Conservation (phyloP, 805 yeast genomes). For the Millerozyma miso region DNA sequence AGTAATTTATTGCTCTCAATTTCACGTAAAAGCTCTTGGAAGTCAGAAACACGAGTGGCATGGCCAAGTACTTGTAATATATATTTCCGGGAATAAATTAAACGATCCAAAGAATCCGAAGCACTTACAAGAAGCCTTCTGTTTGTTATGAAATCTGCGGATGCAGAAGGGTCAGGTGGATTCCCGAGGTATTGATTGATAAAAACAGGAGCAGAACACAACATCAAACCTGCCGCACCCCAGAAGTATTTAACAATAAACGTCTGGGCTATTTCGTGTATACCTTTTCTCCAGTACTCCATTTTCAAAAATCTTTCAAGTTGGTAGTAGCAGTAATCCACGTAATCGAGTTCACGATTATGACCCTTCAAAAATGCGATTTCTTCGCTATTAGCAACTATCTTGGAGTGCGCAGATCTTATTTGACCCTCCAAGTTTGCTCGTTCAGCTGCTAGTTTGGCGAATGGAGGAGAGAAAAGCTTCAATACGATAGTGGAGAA, state of each 20-base stretch:
- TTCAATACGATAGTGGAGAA: constrained; percentile 69
- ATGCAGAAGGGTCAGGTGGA: constrained; percentile 41
- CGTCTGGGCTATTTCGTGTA: constrained; percentile 81
- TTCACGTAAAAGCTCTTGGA: constrained; percentile 58
- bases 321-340: constrained; percentile 79
- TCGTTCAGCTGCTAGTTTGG: constrained; percentile 68
- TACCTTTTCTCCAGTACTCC: constrained; percentile 69
- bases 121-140: constrained; percentile 79
- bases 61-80: constrained; percentile 82
- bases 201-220: constrained; percentile 88
- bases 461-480: constrained; percentile 85
- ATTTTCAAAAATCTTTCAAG: constrained; percentile 72
- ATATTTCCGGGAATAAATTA: constrained; percentile 80
- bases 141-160: constrained; percentile 87
- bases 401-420: constrained; percentile 75
- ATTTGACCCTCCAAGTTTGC: constrained; percentile 83
- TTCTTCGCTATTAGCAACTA: constrained; percentile 78
- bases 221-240: constrained; percentile 90
- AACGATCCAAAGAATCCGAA: constrained; percentile 82
- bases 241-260: constrained; percentile 88
- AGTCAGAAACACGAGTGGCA: constrained; percentile 66
- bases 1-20: constrained; percentile 21
- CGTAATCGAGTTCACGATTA: constrained; percentile 65
- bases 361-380: constrained; percentile 84
- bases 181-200: constrained; percentile 50